phyloP scores from a whole-genome alignment of 106 monocot species.

The Iris macrosiphon region DNA sequence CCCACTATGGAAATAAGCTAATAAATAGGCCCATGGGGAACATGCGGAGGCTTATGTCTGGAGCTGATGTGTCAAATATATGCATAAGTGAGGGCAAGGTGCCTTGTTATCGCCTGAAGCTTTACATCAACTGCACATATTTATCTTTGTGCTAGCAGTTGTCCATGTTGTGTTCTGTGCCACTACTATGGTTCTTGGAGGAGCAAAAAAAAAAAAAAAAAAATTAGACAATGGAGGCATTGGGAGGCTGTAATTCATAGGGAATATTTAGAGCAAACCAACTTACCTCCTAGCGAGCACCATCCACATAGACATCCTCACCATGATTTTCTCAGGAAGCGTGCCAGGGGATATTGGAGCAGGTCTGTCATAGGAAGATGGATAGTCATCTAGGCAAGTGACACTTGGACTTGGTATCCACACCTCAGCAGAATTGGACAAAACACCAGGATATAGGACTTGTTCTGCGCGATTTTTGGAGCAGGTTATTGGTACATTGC shows the following conservation, averaged over 20 bases:
- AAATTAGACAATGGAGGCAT: conserved; percentile 10
- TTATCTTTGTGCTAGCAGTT: conserved; percentile 43
- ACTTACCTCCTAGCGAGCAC: not conserved
- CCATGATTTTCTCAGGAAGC: conserved; percentile 5
- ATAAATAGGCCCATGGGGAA: too few species aligned
- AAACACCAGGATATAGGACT: too few species aligned
- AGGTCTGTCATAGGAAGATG: conserved; percentile 2
- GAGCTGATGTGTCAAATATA: too few species aligned
- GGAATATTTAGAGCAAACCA: conserved; percentile 5
- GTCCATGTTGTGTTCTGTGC: conserved; percentile 25
- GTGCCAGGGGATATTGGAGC: conserved; percentile 7
- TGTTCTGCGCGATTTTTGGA: too few species aligned
- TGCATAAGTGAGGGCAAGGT: conserved; percentile 43
- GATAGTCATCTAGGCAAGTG: too few species aligned
- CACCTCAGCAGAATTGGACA: too few species aligned
- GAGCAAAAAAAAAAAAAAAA: conserved; percentile 16
- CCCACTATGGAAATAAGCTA: too few species aligned
- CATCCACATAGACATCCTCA: not conserved
- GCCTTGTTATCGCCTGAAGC: conserved; percentile 29
- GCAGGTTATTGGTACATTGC: too few species aligned
- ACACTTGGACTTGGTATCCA: too few species aligned
- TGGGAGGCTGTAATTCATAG: conserved; percentile 12
- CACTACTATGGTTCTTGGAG: conserved; percentile 33
- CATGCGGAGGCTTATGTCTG: too few species aligned
- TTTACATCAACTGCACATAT: conserved; percentile 41